phyloP scores from a whole-genome alignment of 78 protist species.

The Chrysochromulina tobinii region DNA sequence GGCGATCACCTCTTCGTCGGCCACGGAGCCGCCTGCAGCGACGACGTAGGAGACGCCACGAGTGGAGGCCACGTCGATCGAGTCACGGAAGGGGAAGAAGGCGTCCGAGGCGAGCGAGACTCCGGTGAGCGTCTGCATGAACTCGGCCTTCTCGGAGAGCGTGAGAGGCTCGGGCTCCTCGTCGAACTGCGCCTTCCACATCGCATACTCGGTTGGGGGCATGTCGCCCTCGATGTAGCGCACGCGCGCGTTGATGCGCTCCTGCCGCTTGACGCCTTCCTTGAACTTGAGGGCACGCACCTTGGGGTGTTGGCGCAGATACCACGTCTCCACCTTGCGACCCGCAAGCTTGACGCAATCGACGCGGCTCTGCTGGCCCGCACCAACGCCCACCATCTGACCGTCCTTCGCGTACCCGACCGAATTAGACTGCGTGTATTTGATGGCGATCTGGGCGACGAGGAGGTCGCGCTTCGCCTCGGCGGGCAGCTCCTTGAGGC shows the following conservation, averaged over 20 bases:
- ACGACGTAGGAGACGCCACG: neutral
- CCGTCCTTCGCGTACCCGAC: constrained; percentile 74
- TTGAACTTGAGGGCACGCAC: constrained; percentile 64
- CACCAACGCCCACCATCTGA: constrained; percentile 83
- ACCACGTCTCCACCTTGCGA: constrained; percentile 63
- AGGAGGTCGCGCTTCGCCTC: constrained; percentile 63
- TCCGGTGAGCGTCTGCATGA: neutral
- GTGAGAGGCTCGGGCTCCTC: constrained; percentile 47
- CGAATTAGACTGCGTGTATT: constrained; percentile 69
- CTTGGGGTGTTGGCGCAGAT: constrained; percentile 77
- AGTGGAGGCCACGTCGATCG: constrained; percentile 31
- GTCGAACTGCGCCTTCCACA: constrained; percentile 38
- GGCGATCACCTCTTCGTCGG: constrained; percentile 56
- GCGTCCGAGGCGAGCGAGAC: constrained; percentile 70
- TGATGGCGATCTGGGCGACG: constrained; percentile 61
- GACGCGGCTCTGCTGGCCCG: constrained; percentile 83
- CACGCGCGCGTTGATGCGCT: constrained; percentile 66
- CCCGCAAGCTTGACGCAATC: constrained; percentile 84
- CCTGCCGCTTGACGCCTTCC: constrained; percentile 54
- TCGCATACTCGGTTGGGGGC: constrained; percentile 27
- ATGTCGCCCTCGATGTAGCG: constrained; percentile 48
- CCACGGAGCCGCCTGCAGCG: constrained; percentile 65
- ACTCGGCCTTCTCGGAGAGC: constrained; percentile 9
- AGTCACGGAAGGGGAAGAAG: constrained; percentile 86
- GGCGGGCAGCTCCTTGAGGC: constrained; percentile 50